A percentile compares a stretch with the other conserved stretches of the same genome.
Evolutionary conservation across 2,329 filamentous ascomycete genomes (phyloP).

Genomic region (Fusarium redolens): DNA sequence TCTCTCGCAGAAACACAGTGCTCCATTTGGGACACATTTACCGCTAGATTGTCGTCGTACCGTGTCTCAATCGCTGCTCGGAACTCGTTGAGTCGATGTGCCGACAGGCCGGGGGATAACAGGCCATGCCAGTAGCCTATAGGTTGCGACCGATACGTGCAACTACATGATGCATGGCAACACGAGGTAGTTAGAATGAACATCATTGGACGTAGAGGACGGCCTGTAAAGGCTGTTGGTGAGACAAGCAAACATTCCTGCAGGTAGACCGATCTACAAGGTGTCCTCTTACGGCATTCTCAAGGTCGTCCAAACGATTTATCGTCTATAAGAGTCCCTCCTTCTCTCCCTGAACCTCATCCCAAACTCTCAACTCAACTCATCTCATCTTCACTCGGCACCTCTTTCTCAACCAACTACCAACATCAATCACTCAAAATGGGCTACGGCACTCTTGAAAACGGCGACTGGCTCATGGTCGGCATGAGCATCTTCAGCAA

Average conservation of each 20-base stretch:
- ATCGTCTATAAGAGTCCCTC: neutral
- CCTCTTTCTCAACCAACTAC: neutral
- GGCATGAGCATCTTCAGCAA: constrained; percentile 14
- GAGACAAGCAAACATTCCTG: neutral
- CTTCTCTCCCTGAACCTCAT: accelerated
- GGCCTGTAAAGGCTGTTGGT: neutral
- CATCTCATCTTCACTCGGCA: neutral
- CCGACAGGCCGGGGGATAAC: neutral
- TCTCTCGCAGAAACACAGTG: neutral
- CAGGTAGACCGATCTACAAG: neutral
- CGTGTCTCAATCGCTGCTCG: neutral
- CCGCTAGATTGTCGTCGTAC: neutral
- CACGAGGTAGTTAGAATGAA: accelerated
- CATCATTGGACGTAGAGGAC: neutral
- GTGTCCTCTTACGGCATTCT: accelerated
- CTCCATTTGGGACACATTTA: neutral
- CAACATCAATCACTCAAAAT: neutral
- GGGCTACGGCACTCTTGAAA: constrained; percentile 12
- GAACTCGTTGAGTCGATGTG: neutral
- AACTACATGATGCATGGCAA: neutral
- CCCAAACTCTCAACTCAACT: neutral
- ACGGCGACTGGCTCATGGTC: constrained; percentile 16
- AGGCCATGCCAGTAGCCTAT: neutral
- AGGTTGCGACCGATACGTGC: neutral
- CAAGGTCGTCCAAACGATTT: accelerated